Evolutionary conservation across 148 eudicot genomes (phyloP), one percentile per base, ranked within the genome.

Genomic region (Fagopyrum esculentum): DNA sequence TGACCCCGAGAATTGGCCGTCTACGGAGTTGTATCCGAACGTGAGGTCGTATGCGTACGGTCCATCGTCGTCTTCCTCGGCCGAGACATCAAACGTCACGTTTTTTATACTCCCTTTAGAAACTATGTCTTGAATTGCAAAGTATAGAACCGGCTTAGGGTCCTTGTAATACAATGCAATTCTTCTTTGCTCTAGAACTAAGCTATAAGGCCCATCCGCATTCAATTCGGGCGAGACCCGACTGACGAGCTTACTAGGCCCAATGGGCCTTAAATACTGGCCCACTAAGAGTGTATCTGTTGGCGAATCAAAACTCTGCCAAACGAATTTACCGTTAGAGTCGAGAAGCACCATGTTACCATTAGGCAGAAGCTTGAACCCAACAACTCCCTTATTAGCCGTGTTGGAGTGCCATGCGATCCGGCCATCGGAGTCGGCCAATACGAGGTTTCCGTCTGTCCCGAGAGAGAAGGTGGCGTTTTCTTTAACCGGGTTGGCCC

Each of bases 251-350:
- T 76, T 76, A 57, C 46, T 69, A 35, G 78, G 79, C 57, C 81
- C 82, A 45, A 44, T 71, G 17, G 45, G 56, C 40, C 70, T 44
- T 0, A 80, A 69, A 16, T 77, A 78, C 47, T 83, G 83, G 70
- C 83, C 86, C 72, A 81, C 83, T 19, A 83, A 76, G 9, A 83
- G 54, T 9, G 86, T 81, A 30, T 83, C 82, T 0, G 86, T 81
- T 0, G 86, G 86, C 5, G 60, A 54, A 70, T 83, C 81, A 78
- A 80, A 83, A 73, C 86, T 80, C 78, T 83, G 86, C 86, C 86
- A 83, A 4, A 78, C 60, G 8, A 74, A 83, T 1, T 60, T 77
- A 0, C 69, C 81, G 72, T 80, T 83, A 8, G 75, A 74, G 50
- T 81, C 83, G 73, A 51, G 59, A 0, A 83, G 80, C 12, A 83